Conservation (phyloP, 495 filamentous ascomycete species). For the Aspergillus hancockii region DNA sequence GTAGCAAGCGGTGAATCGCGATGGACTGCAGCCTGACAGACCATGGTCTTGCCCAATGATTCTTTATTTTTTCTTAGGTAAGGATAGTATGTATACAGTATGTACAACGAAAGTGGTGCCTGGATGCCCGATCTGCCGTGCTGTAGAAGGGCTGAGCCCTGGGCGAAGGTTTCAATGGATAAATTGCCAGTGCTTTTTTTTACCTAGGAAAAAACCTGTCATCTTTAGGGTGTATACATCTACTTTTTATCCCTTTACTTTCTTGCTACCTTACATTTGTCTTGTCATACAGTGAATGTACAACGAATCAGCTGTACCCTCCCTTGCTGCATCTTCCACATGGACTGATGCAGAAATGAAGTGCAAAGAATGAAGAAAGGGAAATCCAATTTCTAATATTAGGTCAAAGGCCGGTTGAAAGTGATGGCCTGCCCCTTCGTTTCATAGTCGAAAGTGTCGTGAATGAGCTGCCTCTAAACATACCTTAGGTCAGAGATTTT, state of each 20-base stretch:
- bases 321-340: neutral
- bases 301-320: neutral
- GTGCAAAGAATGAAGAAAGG: neutral
- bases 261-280: neutral
- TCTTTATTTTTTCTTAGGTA: neutral
- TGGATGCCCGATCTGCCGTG: constrained; percentile 5
- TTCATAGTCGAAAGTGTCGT: neutral
- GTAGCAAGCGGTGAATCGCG: constrained; percentile 14
- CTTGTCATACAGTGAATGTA: neutral
- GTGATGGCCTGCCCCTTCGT: neutral
- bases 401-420: neutral
- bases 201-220: neutral
- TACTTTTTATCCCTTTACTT: neutral
- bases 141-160: neutral
- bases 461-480: neutral
- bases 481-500: neutral
- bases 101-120: constrained; percentile 5
- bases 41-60: neutral
- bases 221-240: neutral
- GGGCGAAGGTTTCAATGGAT: neutral
- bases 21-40: neutral
- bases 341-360: neutral
- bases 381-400: neutral
- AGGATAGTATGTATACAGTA: neutral
- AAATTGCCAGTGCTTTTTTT: neutral